These are phyloP conservation scores for Fraxinus velutina DNA, from an alignment of 305 asterid species.

Conservation along the genomic window DNA sequence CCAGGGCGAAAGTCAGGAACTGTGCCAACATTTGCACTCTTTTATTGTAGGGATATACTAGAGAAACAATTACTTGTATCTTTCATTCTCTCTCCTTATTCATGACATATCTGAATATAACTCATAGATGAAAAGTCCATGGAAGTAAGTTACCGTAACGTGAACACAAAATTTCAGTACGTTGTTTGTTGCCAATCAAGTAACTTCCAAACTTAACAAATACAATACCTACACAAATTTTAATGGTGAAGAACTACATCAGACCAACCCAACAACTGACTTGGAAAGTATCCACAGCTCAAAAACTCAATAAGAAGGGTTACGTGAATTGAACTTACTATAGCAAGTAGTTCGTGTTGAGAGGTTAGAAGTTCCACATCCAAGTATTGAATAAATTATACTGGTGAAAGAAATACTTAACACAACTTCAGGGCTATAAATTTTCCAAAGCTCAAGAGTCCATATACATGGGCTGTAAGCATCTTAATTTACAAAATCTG, in stretches of 20 bases:
- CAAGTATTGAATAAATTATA: background rate
- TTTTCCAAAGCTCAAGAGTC: background rate
- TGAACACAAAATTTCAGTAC: background rate
- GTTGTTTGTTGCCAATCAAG: background rate
- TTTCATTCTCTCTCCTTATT: background rate
- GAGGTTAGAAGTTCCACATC: background rate
- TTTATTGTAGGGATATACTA: background rate
- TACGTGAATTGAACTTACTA: background rate
- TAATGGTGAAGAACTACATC: background rate
- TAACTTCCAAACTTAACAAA: background rate
- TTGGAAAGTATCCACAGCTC: background rate
- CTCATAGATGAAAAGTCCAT: background rate
- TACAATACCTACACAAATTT: background rate
- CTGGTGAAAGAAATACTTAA: background rate
- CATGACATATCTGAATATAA: background rate
- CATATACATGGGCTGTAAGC: background rate
- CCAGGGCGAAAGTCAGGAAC: background rate
- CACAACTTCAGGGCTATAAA: background rate
- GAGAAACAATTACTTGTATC: background rate
- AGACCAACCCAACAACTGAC: background rate
- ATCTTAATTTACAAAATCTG: background rate
- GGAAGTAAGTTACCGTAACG: background rate
- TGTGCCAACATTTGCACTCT: background rate
- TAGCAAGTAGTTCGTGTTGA: background rate
- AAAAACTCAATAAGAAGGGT: background rate